phyloP scores from a whole-genome alignment of 169 alveolate species.

The Eimeria falciformis region DNA sequence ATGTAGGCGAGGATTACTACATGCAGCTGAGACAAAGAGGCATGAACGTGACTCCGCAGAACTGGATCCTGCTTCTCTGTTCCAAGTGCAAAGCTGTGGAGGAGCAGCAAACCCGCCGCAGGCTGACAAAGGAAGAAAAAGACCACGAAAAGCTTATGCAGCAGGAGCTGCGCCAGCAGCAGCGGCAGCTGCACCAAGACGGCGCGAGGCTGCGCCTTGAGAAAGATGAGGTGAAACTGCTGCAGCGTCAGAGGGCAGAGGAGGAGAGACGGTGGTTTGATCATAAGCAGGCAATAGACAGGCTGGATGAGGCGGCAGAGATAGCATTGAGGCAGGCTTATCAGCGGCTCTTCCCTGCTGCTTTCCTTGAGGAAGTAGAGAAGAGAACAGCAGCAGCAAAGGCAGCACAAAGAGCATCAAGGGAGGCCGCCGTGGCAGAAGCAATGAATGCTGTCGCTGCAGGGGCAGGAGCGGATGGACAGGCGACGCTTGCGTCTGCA shows the following conservation, averaged over 20 bases:
- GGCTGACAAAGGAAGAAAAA: conserved; percentile 90
- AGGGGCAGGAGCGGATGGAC: conserved; percentile 49
- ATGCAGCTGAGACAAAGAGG: conserved; percentile 91
- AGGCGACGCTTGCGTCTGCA: conserved; percentile 57
- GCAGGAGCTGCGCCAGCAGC: conserved; percentile 84
- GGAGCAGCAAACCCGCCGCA: conserved; percentile 91
- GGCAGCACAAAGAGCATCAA: conserved; percentile 68
- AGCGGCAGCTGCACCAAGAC: conserved; percentile 77
- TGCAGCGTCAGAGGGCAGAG: conserved; percentile 80
- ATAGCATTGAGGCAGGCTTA: conserved; percentile 74
- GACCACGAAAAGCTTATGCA: conserved; percentile 81
- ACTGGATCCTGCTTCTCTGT: conserved; percentile 92
- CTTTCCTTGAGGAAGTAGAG: conserved; percentile 70
- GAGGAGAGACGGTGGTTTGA: conserved; percentile 80
- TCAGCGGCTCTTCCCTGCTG: conserved; percentile 79
- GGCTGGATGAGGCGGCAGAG: conserved; percentile 73
- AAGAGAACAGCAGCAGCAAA: conserved; percentile 72
- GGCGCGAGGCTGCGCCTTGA: conserved; percentile 66
- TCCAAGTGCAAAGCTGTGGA: conserved; percentile 93
- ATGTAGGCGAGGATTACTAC: conserved; percentile 88
- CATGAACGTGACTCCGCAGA: conserved; percentile 89
- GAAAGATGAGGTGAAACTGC: conserved; percentile 55
- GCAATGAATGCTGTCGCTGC: conserved; percentile 71
- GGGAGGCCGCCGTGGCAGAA: conserved; percentile 74
- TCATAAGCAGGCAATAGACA: conserved; percentile 68